These are phyloP conservation scores for Aspergillus aculeatinus DNA, from an alignment of 2,329 filamentous ascomycete species.

Conservation along the genomic window DNA sequence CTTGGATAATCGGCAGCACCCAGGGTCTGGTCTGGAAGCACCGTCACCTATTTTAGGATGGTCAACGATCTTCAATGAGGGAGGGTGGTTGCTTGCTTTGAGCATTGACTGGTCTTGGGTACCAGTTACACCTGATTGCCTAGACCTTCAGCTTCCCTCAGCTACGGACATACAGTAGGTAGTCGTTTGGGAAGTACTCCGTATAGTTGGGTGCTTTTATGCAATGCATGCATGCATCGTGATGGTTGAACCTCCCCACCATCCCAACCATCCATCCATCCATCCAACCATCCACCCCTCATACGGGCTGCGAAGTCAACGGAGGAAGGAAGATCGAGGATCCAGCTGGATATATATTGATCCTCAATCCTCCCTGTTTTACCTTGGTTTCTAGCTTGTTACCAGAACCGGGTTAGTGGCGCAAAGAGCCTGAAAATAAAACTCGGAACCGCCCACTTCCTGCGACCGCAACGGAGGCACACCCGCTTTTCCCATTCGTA, in stretches of 20 bases:
- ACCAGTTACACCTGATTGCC: background rate
- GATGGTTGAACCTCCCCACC: too few species aligned
- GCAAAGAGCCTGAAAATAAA: conserved; percentile 3
- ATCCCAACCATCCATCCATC: too few species aligned
- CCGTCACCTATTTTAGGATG: background rate
- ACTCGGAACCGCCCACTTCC: background rate
- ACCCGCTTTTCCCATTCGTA: conserved; percentile 1
- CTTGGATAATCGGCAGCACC: background rate
- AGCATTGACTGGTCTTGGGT: conserved; percentile 1
- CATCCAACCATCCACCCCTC: too few species aligned
- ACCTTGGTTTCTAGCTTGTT: conserved; percentile 8
- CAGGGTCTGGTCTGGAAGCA: background rate
- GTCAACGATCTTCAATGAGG: background rate
- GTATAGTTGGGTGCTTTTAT: too few species aligned
- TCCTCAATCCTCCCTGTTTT: conserved; percentile 3
- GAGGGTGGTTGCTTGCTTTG: background rate
- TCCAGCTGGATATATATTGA: background rate
- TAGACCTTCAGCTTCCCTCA: background rate
- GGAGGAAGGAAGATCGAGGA: background rate
- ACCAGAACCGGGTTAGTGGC: conserved; percentile 1
- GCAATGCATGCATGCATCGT: too few species aligned
- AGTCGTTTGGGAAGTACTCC: too few species aligned
- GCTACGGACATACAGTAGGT: too few species aligned
- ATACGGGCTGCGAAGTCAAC: background rate
- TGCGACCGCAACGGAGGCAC: conserved; percentile 3